Evolutionary conservation across 139 green algal species (phyloP), one percentile per base, ranked within the genome.

Genomic region (Volvox africanus): DNA sequence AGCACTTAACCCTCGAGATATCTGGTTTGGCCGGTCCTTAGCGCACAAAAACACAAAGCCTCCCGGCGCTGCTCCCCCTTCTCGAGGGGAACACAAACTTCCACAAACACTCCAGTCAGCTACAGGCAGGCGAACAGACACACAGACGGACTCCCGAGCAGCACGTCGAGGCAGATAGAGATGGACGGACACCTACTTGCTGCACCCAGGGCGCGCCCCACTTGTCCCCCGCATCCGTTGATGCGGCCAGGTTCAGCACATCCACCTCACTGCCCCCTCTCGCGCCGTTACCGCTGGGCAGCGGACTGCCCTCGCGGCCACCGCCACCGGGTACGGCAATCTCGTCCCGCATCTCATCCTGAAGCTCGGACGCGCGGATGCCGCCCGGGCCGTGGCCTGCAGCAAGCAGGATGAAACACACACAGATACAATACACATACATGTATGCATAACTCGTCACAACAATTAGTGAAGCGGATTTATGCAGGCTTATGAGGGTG

Each of bases 161-260:
- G 44, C 44, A 55, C 5, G 44, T 9, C n/a, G n/a, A n/a, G n/a
- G n/a, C 44, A 55, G 44, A 9, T 55, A 55, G 44, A 55, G 5
- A 55, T 5, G 44, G 9, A 55, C 44, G 9, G 22, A 71, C 5
- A 22, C 83, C 18, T 33, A 86, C 69, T 91, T 93, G 90, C 26
- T 93, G 76, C 16, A 91, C 20, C 83, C 83, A 93, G 20, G 76
- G 71, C 0, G 90, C 90, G 35, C 90, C 90, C 90, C 90, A 93
- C 83, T 91, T 90, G 62, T 68, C 62, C 3, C 71, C 89, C 32
- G 9, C 85, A 3, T 13, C 85, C 37, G 28, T 37, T 20, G 32
- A 14, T 65, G 50, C 3, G 0, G 50, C 16, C 55, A 50, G 14
- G 1, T n/a, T n/a, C 80, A 26, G 11, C 21, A 26, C 21, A 30